A percentile compares a stretch with the other conserved stretches of the same genome.
Conservation (phyloP, 2,329 filamentous ascomycete species). For the Ceratocystis harringtonii region DNA sequence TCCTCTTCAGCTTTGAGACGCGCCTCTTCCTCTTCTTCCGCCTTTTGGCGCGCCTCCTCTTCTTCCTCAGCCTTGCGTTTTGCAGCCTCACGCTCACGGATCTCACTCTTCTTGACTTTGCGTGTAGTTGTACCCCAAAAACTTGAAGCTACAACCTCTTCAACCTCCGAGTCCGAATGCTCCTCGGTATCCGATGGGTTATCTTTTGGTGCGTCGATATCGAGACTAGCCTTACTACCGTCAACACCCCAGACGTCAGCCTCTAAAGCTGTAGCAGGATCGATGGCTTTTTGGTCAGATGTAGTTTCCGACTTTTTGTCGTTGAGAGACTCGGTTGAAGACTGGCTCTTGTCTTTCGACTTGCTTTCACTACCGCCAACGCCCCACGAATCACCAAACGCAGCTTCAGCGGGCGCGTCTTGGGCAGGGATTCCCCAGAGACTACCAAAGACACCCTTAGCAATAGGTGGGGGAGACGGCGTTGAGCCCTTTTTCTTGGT, state of each 20-base stretch:
- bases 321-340: not conserved
- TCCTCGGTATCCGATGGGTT: conserved; percentile 16
- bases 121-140: conserved; percentile 21
- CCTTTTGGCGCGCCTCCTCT: conserved; percentile 10
- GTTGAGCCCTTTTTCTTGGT: conserved; percentile 8
- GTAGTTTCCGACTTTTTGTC: conserved; percentile 21
- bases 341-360: conserved; percentile 6
- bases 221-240: conserved; percentile 20
- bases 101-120: conserved; percentile 25
- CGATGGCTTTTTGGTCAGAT: not conserved
- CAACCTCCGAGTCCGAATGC: conserved; percentile 21
- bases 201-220: conserved; percentile 19
- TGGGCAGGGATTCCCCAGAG: conserved; percentile 9
- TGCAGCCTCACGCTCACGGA: conserved; percentile 9
- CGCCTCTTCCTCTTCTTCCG: conserved; percentile 7
- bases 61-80: conserved; percentile 11
- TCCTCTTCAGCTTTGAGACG: conserved; percentile 9
- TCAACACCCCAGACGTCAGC: conserved; percentile 17
- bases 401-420: not conserved
- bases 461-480: not conserved
- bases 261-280: conserved; percentile 1
- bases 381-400: conserved; percentile 15
- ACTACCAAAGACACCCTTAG: conserved; percentile 8
- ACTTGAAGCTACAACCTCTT: conserved; percentile 24
- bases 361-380: conserved; percentile 3